These are phyloP conservation scores for Tylopilus rubrobrunneus DNA, from an alignment of 768 basidiomycete genomes.

Conservation along the genomic window DNA sequence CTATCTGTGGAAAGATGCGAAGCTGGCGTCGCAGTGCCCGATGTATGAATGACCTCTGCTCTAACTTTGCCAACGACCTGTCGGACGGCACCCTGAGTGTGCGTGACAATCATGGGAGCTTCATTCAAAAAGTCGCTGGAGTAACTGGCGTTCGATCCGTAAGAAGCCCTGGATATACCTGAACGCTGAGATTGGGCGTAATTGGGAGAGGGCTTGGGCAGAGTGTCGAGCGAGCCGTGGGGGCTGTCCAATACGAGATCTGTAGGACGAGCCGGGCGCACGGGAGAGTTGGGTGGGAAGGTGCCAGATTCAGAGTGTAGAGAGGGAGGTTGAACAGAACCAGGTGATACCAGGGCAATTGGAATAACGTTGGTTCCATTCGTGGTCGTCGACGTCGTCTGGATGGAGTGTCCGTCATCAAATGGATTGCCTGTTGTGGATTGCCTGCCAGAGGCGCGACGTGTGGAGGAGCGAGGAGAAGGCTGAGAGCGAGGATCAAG, in stretches of 20 bases:
- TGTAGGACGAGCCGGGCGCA: constrained; percentile 54
- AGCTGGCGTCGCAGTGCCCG: constrained; percentile 35
- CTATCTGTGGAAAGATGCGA: constrained; percentile 32
- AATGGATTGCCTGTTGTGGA: constrained; percentile 58
- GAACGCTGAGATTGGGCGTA: constrained; percentile 52
- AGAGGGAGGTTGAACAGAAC: constrained; percentile 36
- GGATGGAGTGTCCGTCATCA: constrained; percentile 73
- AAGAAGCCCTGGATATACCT: constrained; percentile 59
- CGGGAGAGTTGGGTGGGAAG: constrained; percentile 36
- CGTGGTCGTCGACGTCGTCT: constrained; percentile 67
- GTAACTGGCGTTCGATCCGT: constrained; percentile 70
- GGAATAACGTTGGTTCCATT: constrained; percentile 85
- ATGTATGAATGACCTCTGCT: constrained; percentile 71
- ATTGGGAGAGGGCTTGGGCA: constrained; percentile 33
- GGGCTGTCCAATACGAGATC: constrained; percentile 62
- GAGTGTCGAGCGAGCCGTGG: constrained; percentile 52
- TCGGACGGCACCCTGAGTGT: constrained; percentile 56
- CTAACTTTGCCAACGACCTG: constrained; percentile 75
- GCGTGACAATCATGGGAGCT: constrained; percentile 77
- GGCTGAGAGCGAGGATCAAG: constrained; percentile 51
- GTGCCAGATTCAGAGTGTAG: constrained; percentile 29
- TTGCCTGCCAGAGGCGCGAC: constrained; percentile 19
- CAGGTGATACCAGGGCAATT: constrained; percentile 72
- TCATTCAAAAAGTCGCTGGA: constrained; percentile 78
- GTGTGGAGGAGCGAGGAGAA: constrained; percentile 15